Evolutionary conservation across 108 stramenopile genomes (phyloP).

Genomic region (Cafeteria roenbergensis): DNA sequence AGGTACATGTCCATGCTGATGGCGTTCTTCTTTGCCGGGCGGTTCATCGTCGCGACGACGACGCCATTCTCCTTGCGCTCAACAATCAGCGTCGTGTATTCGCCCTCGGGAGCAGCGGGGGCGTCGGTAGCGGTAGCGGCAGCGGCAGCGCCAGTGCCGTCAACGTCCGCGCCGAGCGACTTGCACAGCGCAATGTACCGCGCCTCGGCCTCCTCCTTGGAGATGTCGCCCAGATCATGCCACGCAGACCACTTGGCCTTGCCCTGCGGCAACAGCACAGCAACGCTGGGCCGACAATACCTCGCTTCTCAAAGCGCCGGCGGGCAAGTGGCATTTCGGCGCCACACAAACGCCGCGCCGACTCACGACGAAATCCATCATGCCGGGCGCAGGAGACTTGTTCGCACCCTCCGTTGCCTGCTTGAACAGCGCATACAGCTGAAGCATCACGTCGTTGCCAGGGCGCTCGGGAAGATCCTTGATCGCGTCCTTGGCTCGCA

Average conservation of each 20-base stretch:
- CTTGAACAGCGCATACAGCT: conserved; percentile 7
- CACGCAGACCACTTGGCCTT: conserved; percentile 6
- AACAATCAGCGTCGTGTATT: background rate
- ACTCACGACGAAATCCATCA: conserved; percentile 1
- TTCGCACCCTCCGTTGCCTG: background rate
- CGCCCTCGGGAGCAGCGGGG: background rate
- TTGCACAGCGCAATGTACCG: background rate
- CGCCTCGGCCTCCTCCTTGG: background rate
- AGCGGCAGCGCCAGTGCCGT: background rate
- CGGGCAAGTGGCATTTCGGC: background rate
- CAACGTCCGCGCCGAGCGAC: background rate
- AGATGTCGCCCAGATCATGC: background rate
- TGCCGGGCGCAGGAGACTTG: background rate
- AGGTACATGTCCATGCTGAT: conserved; percentile 33
- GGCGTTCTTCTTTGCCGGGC: conserved; percentile 39
- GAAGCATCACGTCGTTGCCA: background rate
- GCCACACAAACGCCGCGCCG: background rate
- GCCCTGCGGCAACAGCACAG: background rate
- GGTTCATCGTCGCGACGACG: conserved; percentile 20
- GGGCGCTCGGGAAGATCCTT: background rate
- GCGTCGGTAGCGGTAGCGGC: background rate
- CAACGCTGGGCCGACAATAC: no score
- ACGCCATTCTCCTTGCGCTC: conserved; percentile 10
- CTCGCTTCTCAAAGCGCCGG: no score
- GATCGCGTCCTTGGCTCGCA: background rate